Base-by-base conservation (phyloP, 1,284 basidiomycete genomes). In the Apiotrichum akiyoshidainum region DNA sequence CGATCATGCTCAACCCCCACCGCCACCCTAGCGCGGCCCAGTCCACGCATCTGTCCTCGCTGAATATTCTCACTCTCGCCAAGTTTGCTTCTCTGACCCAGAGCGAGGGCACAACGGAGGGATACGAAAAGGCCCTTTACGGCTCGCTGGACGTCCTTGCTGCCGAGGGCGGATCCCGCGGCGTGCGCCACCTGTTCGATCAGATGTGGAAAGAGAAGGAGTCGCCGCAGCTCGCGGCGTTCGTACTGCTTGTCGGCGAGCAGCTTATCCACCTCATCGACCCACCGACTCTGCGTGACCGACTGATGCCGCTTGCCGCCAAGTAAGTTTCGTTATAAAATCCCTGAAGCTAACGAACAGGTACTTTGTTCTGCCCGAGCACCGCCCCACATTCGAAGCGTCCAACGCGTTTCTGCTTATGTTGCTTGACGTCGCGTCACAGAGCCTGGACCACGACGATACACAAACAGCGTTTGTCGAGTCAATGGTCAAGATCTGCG, bases 351-450 rank as follows among this genome's bases (percentile, higher is more conserved):
- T 64, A 17, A 66, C 42, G 2, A 21, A 1, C 46, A 74, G 73
- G n/a, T 64, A 69, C 47, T 54, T 70, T 16, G 50, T 60, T 5
- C 51, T 58, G 26, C 60, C 68, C 1, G 50, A 58, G 22, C 61
- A 68, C 51, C 54, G 56, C 40, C 22, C 65, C 1, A 67, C 62
- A 48, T 75, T 74, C 51, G 68, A 74, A 44, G 68, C 71, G 33
- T 67, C 74, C 14, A 68, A 71, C 56, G 65, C 68, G 0, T 66
- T 72, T 49, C 41, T 73, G 4, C 55, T 72, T 1, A 62, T 68
- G 1, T 50, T 71, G 0, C 50, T 73, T 1, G 57, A 63, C 5
- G 57, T 64, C 0, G 59, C 67, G 9, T 58, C 67, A 0, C 49
- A 48, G 1, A 54, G 51, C 13, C 52, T 64, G 13, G 50, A 58